A percentile compares a stretch with the other conserved stretches of the same genome.
Conservation (phyloP, 2,329 filamentous ascomycete genomes). For the Claviceps humidiphila region DNA sequence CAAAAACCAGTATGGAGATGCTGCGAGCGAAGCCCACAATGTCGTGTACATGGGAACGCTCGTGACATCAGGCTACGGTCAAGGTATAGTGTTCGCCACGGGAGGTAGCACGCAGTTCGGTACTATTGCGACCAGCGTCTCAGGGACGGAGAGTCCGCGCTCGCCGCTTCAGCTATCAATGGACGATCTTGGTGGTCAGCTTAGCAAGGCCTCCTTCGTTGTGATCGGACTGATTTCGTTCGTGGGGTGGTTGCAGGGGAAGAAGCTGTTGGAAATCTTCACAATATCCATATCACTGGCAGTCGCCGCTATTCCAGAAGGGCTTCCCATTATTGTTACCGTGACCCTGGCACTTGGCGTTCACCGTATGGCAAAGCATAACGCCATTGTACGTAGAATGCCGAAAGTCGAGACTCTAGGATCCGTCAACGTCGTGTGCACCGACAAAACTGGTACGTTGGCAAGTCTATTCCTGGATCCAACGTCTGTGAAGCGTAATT, state of each 20-base stretch:
- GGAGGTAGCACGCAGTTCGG: slow-evolving; percentile 91
- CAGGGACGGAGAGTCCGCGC: slow-evolving; percentile 86
- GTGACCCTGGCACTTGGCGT: slow-evolving; percentile 92
- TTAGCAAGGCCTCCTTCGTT: slow-evolving; percentile 92
- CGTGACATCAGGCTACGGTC: slow-evolving; percentile 86
- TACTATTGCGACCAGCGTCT: slow-evolving; percentile 85
- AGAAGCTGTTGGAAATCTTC: slow-evolving; percentile 84
- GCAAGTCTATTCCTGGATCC: neutral
- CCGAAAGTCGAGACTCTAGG: slow-evolving; percentile 95
- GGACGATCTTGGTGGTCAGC: slow-evolving; percentile 90
- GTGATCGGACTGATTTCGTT: slow-evolving; percentile 90
- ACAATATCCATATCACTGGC: slow-evolving; percentile 94
- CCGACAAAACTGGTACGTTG: slow-evolving; percentile 73
- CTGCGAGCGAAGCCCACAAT: slow-evolving; percentile 63
- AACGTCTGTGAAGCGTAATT: neutral
- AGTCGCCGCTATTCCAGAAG: slow-evolving; percentile 91
- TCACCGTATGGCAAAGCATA: slow-evolving; percentile 86
- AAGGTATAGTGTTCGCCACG: slow-evolving; percentile 94
- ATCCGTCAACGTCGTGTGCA: slow-evolving; percentile 99
- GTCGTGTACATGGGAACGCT: slow-evolving; percentile 98
- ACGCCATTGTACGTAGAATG: slow-evolving; percentile 88
- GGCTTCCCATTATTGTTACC: slow-evolving; percentile 93
- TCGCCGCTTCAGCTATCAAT: slow-evolving; percentile 92
- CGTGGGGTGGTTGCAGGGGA: slow-evolving; percentile 80
- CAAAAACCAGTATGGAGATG: slow-evolving; percentile 45